phyloP scores from a whole-genome alignment of 139 green algal genomes.

The Edaphochlamys debaryana region DNA sequence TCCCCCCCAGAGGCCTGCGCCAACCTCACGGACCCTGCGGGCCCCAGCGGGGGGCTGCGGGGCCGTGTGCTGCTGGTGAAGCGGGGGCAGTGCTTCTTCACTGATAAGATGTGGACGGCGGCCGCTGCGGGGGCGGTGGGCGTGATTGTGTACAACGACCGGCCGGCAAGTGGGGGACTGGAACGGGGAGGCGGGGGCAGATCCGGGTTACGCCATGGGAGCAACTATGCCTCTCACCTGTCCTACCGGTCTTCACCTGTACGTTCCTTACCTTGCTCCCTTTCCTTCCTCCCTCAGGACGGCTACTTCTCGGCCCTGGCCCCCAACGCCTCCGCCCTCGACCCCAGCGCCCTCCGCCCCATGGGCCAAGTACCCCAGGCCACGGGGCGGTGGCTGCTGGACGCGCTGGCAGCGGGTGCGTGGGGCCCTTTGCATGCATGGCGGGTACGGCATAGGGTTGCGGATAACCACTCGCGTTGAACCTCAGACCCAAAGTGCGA shows the following conservation, averaged over 20 bases:
- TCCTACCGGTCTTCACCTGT: too few relatives aligned
- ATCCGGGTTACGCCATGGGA: too few relatives aligned
- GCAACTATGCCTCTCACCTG: too few relatives aligned
- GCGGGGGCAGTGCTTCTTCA: conserved; percentile 76
- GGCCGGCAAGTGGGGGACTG: conserved; percentile 44
- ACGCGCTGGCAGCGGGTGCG: conserved; percentile 11
- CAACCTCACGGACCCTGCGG: too few relatives aligned
- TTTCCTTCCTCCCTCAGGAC: not conserved
- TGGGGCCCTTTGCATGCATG: too few relatives aligned
- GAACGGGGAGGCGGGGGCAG: too few relatives aligned
- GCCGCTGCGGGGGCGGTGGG: conserved; percentile 71
- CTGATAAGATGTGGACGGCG: conserved; percentile 68
- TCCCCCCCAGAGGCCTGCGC: too few relatives aligned
- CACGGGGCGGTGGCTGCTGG: conserved; percentile 45
- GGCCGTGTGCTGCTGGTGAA: conserved; percentile 70
- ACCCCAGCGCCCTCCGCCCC: conserved; percentile 52
- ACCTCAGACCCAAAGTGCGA: too few relatives aligned
- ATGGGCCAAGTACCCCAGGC: conserved; percentile 45
- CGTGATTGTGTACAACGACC: conserved; percentile 78
- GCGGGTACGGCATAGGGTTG: too few relatives aligned
- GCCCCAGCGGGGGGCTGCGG: conserved; percentile 20
- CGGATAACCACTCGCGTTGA: too few relatives aligned
- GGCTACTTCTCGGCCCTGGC: conserved; percentile 68
- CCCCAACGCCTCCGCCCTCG: conserved; percentile 34
- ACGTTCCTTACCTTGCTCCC: too few relatives aligned